Evolutionary conservation across 805 yeast species (phyloP).

Genomic region (Saturnispora bothae): DNA sequence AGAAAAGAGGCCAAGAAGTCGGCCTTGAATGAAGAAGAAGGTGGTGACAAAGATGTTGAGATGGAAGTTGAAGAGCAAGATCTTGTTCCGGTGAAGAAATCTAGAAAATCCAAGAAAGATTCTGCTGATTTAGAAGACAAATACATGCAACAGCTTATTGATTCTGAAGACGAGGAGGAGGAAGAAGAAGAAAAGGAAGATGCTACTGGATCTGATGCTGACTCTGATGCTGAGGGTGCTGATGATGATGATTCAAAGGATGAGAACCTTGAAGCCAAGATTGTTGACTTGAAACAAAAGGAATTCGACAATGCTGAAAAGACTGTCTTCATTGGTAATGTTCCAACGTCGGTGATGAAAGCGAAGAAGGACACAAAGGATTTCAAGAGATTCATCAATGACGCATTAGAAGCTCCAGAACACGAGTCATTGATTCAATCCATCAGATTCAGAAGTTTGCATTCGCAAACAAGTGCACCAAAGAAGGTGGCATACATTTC

Average conservation of each 20-base stretch:
- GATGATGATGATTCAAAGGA: constrained; percentile 20
- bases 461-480: constrained; percentile 79
- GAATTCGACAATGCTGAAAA: constrained; percentile 76
- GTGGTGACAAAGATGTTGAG: constrained; percentile 13
- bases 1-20: constrained; percentile 10
- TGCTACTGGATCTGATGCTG: constrained; percentile 14
- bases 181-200: constrained; percentile 5
- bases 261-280: constrained; percentile 32
- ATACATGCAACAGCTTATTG: constrained; percentile 18
- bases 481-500: constrained; percentile 84
- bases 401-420: constrained; percentile 16
- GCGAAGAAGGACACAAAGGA: constrained; percentile 49
- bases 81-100: constrained; percentile 17
- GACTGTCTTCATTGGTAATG: constrained; percentile 83
- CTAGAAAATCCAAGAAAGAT: constrained; percentile 16
- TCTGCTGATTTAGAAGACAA: constrained; percentile 12
- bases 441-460: constrained; percentile 83
- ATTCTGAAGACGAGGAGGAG: constrained; percentile 13
- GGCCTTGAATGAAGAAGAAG: constrained; percentile 13
- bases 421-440: constrained; percentile 39
- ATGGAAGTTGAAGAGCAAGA: constrained; percentile 21
- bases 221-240: neutral
- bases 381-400: constrained; percentile 54
- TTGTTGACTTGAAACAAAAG: constrained; percentile 50
- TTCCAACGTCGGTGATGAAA: constrained; percentile 54